Base-by-base conservation (phyloP, 805 yeast species). In the Lipomyces mesembrius region DNA sequence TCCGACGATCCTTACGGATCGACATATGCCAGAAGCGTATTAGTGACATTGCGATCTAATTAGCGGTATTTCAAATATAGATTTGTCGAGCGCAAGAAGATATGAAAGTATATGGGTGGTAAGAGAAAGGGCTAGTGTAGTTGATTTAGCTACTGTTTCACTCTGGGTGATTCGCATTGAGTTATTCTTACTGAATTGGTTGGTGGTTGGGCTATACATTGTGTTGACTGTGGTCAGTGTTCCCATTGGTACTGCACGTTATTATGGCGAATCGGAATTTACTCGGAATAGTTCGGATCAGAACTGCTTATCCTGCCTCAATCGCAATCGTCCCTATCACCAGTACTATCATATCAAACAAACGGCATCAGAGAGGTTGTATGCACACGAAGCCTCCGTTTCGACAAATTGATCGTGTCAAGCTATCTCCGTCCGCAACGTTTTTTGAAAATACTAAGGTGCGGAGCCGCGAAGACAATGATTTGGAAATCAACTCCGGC, bases 401-500 rank as follows among this genome's bases (percentile, higher is more conserved):
- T n/a, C 49, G 49, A n/a, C 49, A 17, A 17, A 43, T 43, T 17
- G 49, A 43, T n/a, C 49, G 20, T n/a, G 49, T n/a, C 20, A 43
- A 17, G 49, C 22, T 12, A n/a, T 43, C 49, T 17, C 20, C 22
- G 49, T 17, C 49, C 9, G 49, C 49, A 43, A 43, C 49, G 0
- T n/a, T 43, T 43, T 43, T 43, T 43, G 9, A 43, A n/a, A 43
- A n/a, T 7, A 17, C 49, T 17, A 6, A 43, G 8, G 22, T 17
- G 22, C 49, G 9, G 49, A 43, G 22, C 11, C 22, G 22, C 14
- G 59, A 61, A 17, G 43, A 62, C 3, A n/a, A 7, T 51, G 61
- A 60, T 22, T 20, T 14, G 34, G 53, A 35, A 20, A 35, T 55
- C 46, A 54, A 60, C 49, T n/a, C 22, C 2, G 35, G 57, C 6